Evolutionary conservation across 2,329 filamentous ascomycete genomes (phyloP).

Genomic region (Colletotrichum liaoningense): DNA sequence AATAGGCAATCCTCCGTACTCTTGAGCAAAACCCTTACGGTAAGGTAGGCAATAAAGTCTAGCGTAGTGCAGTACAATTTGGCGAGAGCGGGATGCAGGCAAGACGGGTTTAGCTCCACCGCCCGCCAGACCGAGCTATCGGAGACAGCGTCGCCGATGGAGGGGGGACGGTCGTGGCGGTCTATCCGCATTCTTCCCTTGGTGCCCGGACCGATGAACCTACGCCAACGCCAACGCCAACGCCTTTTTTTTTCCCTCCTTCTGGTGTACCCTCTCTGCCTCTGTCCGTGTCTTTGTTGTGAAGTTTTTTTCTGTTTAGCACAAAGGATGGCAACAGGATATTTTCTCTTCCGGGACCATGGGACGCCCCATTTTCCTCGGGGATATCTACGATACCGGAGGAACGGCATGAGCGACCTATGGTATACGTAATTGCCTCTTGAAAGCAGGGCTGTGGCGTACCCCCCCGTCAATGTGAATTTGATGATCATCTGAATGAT

Average conservation of each 20-base stretch:
- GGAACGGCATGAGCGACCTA: too few relatives aligned
- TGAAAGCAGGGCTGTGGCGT: too few relatives aligned
- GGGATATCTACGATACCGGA: background rate
- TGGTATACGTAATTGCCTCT: too few relatives aligned
- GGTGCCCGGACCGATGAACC: background rate
- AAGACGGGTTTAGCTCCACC: background rate
- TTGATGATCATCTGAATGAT: background rate
- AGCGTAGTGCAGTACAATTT: too few relatives aligned
- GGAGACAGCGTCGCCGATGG: constrained; percentile 18
- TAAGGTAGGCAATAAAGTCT: background rate
- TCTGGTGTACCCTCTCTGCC: background rate
- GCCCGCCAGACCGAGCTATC: constrained; percentile 1
- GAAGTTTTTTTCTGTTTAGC: background rate
- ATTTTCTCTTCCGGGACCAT: background rate
- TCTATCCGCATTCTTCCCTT: background rate
- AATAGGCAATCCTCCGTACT: background rate
- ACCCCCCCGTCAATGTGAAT: background rate
- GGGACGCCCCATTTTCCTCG: background rate
- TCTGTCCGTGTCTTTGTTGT: background rate
- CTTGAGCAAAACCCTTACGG: background rate
- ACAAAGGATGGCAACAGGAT: background rate
- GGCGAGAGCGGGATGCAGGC: background rate
- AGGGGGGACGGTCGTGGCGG: background rate
- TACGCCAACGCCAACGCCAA: background rate
- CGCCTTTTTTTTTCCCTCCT: background rate